These are phyloP conservation scores for Thalassiosira livingstoniorum DNA, from an alignment of 352 stramenopile genomes.

Conservation along the genomic window DNA sequence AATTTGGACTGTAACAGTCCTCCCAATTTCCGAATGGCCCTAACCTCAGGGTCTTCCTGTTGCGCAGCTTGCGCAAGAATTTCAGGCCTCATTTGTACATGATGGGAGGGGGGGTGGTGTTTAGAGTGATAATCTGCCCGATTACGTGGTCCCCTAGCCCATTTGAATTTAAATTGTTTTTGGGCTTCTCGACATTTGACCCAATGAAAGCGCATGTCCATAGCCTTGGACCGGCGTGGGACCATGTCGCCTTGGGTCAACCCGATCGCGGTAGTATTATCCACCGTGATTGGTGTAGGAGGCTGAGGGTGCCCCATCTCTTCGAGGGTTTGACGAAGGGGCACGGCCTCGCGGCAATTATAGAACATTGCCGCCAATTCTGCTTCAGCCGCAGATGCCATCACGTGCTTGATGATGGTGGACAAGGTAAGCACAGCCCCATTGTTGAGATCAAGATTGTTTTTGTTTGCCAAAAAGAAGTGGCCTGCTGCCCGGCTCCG, in stretches of 20 bases:
- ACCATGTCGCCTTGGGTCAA: conserved; percentile 3
- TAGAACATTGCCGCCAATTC: conserved; percentile 38
- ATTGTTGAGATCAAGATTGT: conserved; percentile 12
- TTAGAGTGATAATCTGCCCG: neutral
- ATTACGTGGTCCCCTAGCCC: neutral
- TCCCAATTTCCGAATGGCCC: too few species aligned
- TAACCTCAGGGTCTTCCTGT: too few species aligned
- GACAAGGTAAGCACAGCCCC: neutral
- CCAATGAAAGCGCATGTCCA: conserved; percentile 34
- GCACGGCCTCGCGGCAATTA: neutral
- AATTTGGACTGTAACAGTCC: too few species aligned
- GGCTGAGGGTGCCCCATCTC: conserved; percentile 37
- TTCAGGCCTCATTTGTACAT: neutral
- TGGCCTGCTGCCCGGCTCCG: conserved; percentile 9
- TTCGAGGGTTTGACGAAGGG: conserved; percentile 6
- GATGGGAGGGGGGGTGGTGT: neutral
- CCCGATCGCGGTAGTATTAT: conserved; percentile 26
- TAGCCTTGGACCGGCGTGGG: conserved; percentile 25
- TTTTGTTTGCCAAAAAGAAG: conserved; percentile 19
- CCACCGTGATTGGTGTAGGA: conserved; percentile 18
- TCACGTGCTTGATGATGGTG: conserved; percentile 14
- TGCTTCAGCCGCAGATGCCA: conserved; percentile 32
- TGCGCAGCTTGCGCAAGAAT: too few species aligned
- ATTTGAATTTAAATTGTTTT: neutral
- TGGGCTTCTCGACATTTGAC: neutral